Base-by-base conservation (phyloP, 2,329 filamentous ascomycete genomes). In the Claviceps arundinis region DNA sequence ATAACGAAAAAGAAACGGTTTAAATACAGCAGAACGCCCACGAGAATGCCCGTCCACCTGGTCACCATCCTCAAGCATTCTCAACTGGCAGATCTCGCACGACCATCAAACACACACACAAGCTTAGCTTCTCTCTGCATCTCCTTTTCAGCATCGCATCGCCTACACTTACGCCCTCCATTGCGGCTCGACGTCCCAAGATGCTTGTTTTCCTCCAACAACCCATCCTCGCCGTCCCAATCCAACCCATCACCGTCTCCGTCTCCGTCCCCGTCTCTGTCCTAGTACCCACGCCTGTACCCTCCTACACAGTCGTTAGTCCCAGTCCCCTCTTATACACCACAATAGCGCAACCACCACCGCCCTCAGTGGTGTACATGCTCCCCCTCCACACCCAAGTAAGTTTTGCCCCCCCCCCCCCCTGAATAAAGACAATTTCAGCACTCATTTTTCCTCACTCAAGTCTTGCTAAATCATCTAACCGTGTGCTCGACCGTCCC, bases 201-300 rank as follows among this genome's bases (percentile, higher is more conserved):
- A 66, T 66, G 63, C 11, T 59, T 0, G 63, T 56, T 26, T 56
- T 59, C 44, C 58, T 63, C 43, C 62, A 60, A 22, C 55, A 59
- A 13, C 60, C 62, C 22, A 50, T 63, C 41, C 60, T 66, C n/a
- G 44, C 37, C 37, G 42, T 26, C 37, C 54, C 37, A 34, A 42
- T 26, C 34, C 55, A 26, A 17, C 16, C 52, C 30, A n/a, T 45
- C 9, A 8, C 24, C 8, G 16, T 22, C 30, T 7, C 9, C 17
- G 17, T n/a, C 7, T 6, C 17, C 48, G 16, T 7, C 17, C 19
- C 22, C 17, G 30, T 30, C 34, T 24, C 9, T 13, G 14, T 37
- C 11, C 7, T 17, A 13, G 16, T 45, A 4, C 2, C 43, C 5
- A 45, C 26, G 11, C 26, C 26, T 6, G 6, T 49, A 6, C n/a